Evolutionary conservation across 2,329 filamentous ascomycete genomes (phyloP), one percentile per base, ranked within the genome.

Genomic region (Apiospora marii): DNA sequence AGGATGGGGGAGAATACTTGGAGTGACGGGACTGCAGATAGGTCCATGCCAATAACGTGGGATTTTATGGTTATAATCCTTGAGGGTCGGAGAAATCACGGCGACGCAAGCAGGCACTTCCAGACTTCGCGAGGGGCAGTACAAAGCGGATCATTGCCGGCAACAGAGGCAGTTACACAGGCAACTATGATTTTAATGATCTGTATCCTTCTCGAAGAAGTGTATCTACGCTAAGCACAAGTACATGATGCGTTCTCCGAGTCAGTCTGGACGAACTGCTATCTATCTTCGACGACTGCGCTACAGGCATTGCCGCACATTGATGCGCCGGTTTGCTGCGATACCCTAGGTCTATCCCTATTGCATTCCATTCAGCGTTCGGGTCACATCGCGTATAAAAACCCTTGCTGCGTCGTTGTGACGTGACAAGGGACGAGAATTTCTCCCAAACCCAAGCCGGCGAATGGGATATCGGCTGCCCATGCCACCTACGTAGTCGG

Each of bases 1-100:
- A 64, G 34, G 34, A 64, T n/a, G 30, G 53, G 34, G 58, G 16
- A 22, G 22, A 41, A 64, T 22, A n/a, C 30, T 64, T 64, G 58
- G 58, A 61, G 10, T 41, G 34, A 64, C 58, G 58, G 34, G 34
- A 24, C n/a, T 30, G 41, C 41, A 44, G 41, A 37, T 49, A 13
- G 41, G 24, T 12, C 67, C 67, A 30, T 48, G 41, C 27, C 44
- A 14, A 68, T 68, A 68, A 30, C 67, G 67, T 68, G 67, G 67
- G 41, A 68, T 68, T 30, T 68, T 46, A 68, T 44, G 67, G 41
- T 68, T 48, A 14, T 30, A 48, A 68, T 48, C 67, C 67, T 48
- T 12, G 67, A 48, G 67, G 67, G 22, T 48, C 43, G 44, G 44
- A 68, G 41, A 68, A 10, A 44, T 68, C 30, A 13, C 67, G 41